Evolutionary conservation across 305 asterid genomes (phyloP).

Genomic region (Ruellia speciosa): DNA sequence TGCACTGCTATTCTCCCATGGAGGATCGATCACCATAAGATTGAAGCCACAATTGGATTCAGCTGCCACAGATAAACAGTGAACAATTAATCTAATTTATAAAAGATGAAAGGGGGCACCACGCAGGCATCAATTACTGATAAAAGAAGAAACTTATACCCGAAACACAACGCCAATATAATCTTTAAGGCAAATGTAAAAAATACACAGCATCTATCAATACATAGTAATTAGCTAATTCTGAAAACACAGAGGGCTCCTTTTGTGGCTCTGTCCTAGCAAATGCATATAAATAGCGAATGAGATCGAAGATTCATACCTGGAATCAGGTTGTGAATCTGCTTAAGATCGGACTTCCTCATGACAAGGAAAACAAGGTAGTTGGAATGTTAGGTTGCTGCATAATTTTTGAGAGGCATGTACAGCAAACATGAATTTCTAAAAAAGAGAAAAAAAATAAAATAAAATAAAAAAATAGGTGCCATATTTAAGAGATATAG

Average conservation of each 20-base stretch:
- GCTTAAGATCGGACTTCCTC: constrained; percentile 66
- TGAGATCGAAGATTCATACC: constrained; percentile 36
- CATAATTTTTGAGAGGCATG: constrained; percentile 13
- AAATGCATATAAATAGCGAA: constrained; percentile 4
- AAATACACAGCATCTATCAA: constrained; percentile 1
- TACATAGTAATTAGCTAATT: constrained; percentile 7
- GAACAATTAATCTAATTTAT: constrained; percentile 15
- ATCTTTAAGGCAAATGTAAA: background rate
- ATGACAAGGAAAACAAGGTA: constrained; percentile 26
- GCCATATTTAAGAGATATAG: constrained; percentile 1
- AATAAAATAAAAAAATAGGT: background rate
- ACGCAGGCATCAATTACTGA: no score
- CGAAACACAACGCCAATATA: no score
- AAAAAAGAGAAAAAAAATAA: no score
- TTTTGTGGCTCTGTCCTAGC: background rate
- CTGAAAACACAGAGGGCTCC: background rate
- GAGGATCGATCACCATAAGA: constrained; percentile 84
- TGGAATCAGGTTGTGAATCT: constrained; percentile 58
- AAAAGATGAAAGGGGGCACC: background rate
- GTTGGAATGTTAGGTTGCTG: constrained; percentile 21
- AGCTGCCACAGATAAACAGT: constrained; percentile 41
- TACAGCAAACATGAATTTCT: constrained; percentile 7
- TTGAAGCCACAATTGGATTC: constrained; percentile 67
- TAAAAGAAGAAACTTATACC: no score
- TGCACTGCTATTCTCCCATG: constrained; percentile 97